These are phyloP conservation scores for Lactarius psammicola DNA, from an alignment of 768 basidiomycete genomes.

Conservation along the genomic window DNA sequence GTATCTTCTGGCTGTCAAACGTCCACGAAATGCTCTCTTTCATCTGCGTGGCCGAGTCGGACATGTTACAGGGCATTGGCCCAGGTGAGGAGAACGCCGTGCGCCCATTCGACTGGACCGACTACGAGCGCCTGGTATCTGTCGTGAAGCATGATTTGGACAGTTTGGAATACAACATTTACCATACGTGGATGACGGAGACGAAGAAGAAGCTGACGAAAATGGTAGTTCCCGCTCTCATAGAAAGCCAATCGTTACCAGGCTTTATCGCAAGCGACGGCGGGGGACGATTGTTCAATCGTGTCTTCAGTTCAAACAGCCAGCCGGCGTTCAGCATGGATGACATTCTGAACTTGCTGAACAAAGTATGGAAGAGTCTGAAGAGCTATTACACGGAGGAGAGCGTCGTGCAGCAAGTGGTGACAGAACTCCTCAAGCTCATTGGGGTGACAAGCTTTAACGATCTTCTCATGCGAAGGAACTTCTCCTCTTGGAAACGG, in stretches of 20 bases:
- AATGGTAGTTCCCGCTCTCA: conserved; percentile 98
- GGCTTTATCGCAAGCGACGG: conserved; percentile 97
- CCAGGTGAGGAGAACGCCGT: conserved; percentile 92
- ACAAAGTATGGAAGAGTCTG: conserved; percentile 97
- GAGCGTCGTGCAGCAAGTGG: conserved; percentile 90
- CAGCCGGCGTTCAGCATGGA: conserved; percentile 97
- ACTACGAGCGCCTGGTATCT: conserved; percentile 94
- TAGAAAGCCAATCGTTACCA: conserved; percentile 96
- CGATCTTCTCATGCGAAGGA: conserved; percentile 95
- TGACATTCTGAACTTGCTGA: conserved; percentile 92
- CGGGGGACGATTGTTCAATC: conserved; percentile 89
- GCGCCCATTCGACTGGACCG: conserved; percentile 93
- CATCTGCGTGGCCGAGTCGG: conserved; percentile 97
- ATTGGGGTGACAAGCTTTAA: conserved; percentile 98
- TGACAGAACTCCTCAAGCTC: conserved; percentile 92
- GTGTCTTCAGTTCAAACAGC: conserved; percentile 80
- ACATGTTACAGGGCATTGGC: conserved; percentile 97
- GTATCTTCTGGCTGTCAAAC: conserved; percentile 99
- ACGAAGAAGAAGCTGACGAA: conserved; percentile 94
- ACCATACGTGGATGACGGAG: conserved; percentile 99
- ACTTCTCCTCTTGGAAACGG: conserved; percentile 99
- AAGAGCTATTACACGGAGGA: conserved; percentile 99
- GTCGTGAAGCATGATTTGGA: conserved; percentile 99
- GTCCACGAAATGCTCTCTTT: conserved; percentile 99
- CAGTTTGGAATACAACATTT: conserved; percentile 98